Base-by-base conservation (phyloP, 2,329 filamentous ascomycete genomes). In the Botrytis tulipae region DNA sequence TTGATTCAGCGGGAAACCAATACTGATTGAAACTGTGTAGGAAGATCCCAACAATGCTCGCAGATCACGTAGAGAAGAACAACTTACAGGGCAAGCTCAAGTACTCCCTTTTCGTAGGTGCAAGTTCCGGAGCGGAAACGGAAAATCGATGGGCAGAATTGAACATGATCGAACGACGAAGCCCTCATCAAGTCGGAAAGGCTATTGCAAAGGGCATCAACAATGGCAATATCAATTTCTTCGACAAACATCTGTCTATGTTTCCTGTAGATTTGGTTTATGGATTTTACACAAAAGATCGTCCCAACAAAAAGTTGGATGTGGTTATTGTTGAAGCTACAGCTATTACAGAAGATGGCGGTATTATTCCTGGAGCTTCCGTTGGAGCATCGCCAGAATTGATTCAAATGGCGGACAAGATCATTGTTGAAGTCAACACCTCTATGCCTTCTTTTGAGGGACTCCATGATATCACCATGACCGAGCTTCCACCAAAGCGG, bases 401-500 rank as follows among this genome's bases (percentile, higher is more conserved):
- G 71, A 87, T 97, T 67, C 93, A 97, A 83, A 93, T 97, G 89
- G 93, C 94, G 70, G 93, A 97, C 82, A 97, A 97, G 88, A 89
- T 97, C 83, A 94, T 97, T 80, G 93, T 97, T 80, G 94, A 97
- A 84, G 92, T 97, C 83, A 97, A 97, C 86, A 97, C 94, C 0
- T 86, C 93, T 1, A 89, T 93, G 69, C 94, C 94, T 8, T 93
- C 90, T 61, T 95, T 97, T 80, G 92, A 96, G 82, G 94, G 93
- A 70, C 88, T 97, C 29, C 94, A 97, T 86, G 94, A 97, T 80
- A 97, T 97, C 81, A 94, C 92, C 75, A 92, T 95, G 87, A 93
- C 92, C n/a, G 92, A 96, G 77, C 85, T 95, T 18, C 94, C 94
- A 29, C 94, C 94, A 3, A 84, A 87, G 77, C 87, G 93, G 78